Percentiles rank a stretch among this genome's conserved stretches.
These are phyloP conservation scores for Pichia sp. DNA, from an alignment of 1,139 yeast species.

Conservation along the genomic window DNA sequence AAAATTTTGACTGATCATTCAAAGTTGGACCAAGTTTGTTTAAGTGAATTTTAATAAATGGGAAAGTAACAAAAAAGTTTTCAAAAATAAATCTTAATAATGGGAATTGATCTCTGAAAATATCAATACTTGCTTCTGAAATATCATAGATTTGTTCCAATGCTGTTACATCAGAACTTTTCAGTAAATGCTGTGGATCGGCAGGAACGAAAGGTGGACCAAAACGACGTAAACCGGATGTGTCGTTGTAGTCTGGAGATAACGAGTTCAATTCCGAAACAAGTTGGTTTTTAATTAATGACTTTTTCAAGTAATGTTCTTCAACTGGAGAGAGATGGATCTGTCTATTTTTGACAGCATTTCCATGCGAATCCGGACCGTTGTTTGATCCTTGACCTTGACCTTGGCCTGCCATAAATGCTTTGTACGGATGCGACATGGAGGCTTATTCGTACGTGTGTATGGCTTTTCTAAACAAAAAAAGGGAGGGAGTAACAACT, in stretches of 20 bases:
- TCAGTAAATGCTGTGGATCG: conserved; percentile 29
- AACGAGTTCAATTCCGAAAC: conserved; percentile 55
- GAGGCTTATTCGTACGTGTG: no score
- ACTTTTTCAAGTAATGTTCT: conserved; percentile 83
- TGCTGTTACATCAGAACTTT: conserved; percentile 7
- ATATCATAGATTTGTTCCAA: conserved; percentile 16
- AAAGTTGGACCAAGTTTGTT: conserved; percentile 22
- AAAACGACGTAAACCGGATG: conserved; percentile 54
- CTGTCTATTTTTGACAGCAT: not conserved
- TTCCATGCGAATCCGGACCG: no score
- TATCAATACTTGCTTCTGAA: conserved; percentile 17
- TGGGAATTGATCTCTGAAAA: conserved; percentile 45
- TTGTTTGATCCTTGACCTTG: not conserved
- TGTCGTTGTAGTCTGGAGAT: conserved; percentile 39
- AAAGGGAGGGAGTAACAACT: no score
- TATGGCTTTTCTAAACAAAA: no score
- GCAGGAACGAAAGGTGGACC: conserved; percentile 63
- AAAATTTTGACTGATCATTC: conserved; percentile 41
- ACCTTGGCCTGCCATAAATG: conserved; percentile 3
- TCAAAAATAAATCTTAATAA: conserved; percentile 59
- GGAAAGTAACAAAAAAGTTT: conserved; percentile 61
- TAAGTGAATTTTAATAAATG: conserved; percentile 51
- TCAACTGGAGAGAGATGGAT: conserved; percentile 34
- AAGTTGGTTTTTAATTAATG: conserved; percentile 58
- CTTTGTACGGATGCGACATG: conserved; percentile 13